Percentiles rank a stretch among this genome's conserved stretches.
phyloP scores from a whole-genome alignment of 441 rosid species.

The Gossypium gossypioides region DNA sequence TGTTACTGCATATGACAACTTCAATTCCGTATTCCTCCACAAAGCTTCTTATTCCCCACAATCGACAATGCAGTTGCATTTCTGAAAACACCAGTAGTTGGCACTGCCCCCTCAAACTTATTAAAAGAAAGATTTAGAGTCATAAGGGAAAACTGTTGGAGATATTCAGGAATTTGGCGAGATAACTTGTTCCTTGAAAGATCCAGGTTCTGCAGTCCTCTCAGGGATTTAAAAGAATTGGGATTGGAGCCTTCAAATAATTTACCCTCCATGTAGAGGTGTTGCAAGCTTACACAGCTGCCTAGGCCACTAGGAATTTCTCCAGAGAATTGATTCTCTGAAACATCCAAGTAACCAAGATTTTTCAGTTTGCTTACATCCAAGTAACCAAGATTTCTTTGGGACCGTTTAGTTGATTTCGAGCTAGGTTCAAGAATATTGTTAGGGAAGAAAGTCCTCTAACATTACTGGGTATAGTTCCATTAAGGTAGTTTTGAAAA shows the following conservation, averaged over 20 bases:
- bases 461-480: slow-evolving; percentile 8
- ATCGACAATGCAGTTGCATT: slow-evolving; percentile 19
- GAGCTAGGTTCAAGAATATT: background rate
- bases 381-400: background rate
- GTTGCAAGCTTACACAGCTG: slow-evolving; percentile 11
- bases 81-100: slow-evolving; percentile 18
- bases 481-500: slow-evolving; percentile 8
- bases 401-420: slow-evolving; percentile 10
- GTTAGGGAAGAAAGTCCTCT: slow-evolving; percentile 9
- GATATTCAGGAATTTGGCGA: slow-evolving; percentile 15
- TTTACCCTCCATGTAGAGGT: slow-evolving; percentile 16
- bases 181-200: slow-evolving; percentile 21
- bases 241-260: slow-evolving; percentile 21
- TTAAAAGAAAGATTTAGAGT: slow-evolving; percentile 21
- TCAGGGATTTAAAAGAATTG: background rate
- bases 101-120: slow-evolving; percentile 19
- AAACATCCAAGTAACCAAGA: background rate
- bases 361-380: slow-evolving; percentile 11
- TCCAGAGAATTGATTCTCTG: slow-evolving; percentile 15
- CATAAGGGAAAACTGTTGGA: background rate
- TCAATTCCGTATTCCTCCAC: slow-evolving; percentile 22
- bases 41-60: slow-evolving; percentile 16
- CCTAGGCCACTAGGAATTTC: slow-evolving; percentile 18
- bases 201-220: slow-evolving; percentile 12
- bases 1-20: slow-evolving; percentile 15